Evolutionary conservation across 176 grass and related monocot species (phyloP).

Genomic region (Stipa capillata): DNA sequence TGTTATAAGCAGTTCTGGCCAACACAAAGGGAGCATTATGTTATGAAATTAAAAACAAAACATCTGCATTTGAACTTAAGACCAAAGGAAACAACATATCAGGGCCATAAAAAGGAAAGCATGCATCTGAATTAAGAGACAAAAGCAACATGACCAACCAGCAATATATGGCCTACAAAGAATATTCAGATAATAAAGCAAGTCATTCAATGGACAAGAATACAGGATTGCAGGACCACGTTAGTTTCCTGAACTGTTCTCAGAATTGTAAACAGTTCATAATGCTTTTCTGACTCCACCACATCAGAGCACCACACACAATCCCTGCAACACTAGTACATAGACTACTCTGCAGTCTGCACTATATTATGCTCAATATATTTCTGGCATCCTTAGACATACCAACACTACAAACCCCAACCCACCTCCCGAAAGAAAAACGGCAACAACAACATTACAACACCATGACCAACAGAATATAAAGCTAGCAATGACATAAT

Average conservation of each 20-base stretch:
- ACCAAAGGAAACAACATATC: too few relatives aligned
- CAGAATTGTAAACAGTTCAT: not conserved
- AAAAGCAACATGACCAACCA: not conserved
- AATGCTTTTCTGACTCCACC: not conserved
- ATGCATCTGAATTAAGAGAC: not conserved
- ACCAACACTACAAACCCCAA: not conserved
- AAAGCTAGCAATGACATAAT: not conserved
- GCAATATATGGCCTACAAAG: slow-evolving; percentile 3
- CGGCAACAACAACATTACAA: not conserved
- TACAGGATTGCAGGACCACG: not conserved
- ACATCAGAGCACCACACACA: not conserved
- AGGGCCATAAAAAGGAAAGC: too few relatives aligned
- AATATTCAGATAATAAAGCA: not conserved
- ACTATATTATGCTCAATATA: too few relatives aligned
- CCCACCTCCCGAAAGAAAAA: not conserved
- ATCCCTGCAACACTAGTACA: not conserved
- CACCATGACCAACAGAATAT: too few relatives aligned
- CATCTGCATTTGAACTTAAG: too few relatives aligned
- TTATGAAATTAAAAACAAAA: not conserved
- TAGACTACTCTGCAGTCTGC: not conserved
- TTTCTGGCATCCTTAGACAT: not conserved
- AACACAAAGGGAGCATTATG: not conserved
- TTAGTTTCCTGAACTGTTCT: not conserved
- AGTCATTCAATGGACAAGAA: not conserved
- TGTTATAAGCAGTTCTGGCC: not conserved